These are phyloP conservation scores for Eucalyptus sp. DNA, from an alignment of 345 rosid species.

Conservation along the genomic window DNA sequence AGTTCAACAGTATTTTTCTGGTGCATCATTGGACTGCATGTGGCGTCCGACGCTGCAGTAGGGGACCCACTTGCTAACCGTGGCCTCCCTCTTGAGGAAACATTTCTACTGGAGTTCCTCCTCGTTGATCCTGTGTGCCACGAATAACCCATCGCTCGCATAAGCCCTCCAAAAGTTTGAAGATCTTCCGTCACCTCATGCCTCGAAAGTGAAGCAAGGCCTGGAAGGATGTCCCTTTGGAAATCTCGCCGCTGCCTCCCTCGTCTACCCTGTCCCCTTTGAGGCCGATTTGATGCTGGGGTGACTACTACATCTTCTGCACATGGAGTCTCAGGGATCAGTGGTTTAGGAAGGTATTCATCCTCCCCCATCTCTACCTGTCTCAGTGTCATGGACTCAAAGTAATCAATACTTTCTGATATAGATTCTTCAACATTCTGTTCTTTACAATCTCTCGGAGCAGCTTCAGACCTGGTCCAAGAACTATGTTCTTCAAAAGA, in stretches of 20 bases:
- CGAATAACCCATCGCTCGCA: constrained; percentile 63
- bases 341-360: constrained; percentile 80
- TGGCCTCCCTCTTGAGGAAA: constrained; percentile 63
- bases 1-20: constrained; percentile 38
- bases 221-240: constrained; percentile 97
- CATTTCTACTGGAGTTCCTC: constrained; percentile 49
- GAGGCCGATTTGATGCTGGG: constrained; percentile 27
- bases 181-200: constrained; percentile 90
- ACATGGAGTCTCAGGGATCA: constrained; percentile 44
- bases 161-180: constrained; percentile 80
- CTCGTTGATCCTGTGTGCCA: constrained; percentile 65
- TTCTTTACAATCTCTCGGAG: constrained; percentile 9
- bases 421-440: constrained; percentile 21
- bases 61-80: constrained; percentile 16
- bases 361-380: constrained; percentile 54
- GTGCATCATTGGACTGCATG: constrained; percentile 22
- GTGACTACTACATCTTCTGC: constrained; percentile 31
- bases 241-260: constrained; percentile 95
- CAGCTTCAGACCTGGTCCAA: constrained; percentile 27
- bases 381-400: constrained; percentile 71
- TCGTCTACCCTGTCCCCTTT: constrained; percentile 75
- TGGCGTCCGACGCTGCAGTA: constrained; percentile 16
- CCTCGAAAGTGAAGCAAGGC: constrained; percentile 75
- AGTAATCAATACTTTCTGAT: constrained; percentile 56
- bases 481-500: constrained; percentile 36